phyloP scores from a whole-genome alignment of 1,139 yeast genomes.

The Candida gigantensis region DNA sequence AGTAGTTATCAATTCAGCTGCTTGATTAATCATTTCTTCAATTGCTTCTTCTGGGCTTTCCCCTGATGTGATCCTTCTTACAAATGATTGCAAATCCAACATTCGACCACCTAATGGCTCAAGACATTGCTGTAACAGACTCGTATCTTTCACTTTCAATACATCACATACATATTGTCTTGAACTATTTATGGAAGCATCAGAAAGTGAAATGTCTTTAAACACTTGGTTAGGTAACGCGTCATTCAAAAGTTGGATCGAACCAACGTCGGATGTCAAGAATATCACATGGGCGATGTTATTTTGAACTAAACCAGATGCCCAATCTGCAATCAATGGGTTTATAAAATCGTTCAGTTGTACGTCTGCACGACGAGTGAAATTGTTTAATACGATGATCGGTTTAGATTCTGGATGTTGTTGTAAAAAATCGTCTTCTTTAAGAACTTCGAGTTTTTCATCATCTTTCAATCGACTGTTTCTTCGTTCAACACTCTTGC shows the following conservation, averaged over 20 bases:
- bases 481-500: constrained; percentile 20
- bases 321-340: constrained; percentile 84
- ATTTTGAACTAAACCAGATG: constrained; percentile 70
- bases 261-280: constrained; percentile 82
- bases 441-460: constrained; percentile 33
- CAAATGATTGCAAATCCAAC: constrained; percentile 89
- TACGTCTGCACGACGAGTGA: constrained; percentile 56
- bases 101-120: constrained; percentile 91
- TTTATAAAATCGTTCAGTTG: constrained; percentile 62
- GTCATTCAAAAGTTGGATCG: constrained; percentile 64
- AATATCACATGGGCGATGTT: constrained; percentile 89
- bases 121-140: constrained; percentile 54
- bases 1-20: constrained; percentile 86
- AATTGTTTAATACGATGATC: constrained; percentile 79
- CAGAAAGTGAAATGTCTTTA: constrained; percentile 71
- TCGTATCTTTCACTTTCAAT: constrained; percentile 33
- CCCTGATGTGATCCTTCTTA: constrained; percentile 84
- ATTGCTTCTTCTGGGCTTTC: constrained; percentile 79
- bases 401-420: constrained; percentile 88
- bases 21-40: constrained; percentile 75
- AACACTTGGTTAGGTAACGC: constrained; percentile 86
- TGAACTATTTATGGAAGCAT: constrained; percentile 76
- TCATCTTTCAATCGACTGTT: constrained; percentile 14
- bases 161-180: constrained; percentile 69
- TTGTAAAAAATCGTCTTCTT: constrained; percentile 81